Evolutionary conservation across 371 early-diverging fungal genomes (phyloP), one percentile per base, ranked within the genome.

Genomic region (Saksenaea oblongispora): DNA sequence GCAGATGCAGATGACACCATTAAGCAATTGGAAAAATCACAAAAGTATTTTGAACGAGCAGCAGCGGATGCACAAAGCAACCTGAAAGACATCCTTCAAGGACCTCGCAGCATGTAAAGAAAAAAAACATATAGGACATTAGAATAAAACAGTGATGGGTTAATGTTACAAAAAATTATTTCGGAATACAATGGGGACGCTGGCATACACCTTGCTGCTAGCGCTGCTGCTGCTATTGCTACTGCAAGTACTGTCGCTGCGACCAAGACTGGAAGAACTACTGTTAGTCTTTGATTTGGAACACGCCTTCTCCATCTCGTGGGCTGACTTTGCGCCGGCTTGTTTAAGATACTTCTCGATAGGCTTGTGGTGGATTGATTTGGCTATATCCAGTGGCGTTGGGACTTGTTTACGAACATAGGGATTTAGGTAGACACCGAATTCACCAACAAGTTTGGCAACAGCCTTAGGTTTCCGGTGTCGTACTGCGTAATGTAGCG

Each of bases 11-110:
- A 82, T 39, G 82, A 81, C n/a, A 74, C 82, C 22, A 71, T 88
- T 54, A 72, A 76, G n/a, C 87, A 86, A 24, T 64, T 92, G 34
- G 89, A 89, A 61, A 90, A 91, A 72, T 83, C 89, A 63, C 86
- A 90, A 75, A 89, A 89, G 70, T 90, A 89, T 61, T 86, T 89
- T 77, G 88, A 90, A 59, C 79, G 89, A 53, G 76, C 83, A 47
- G 76, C 88, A 28, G 74, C 76, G 17, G 93, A 91, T 53, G 89
- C 90, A 8, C 84, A 86, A 55, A 85, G 84, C 27, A 89, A 89
- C 59, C 71, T 91, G 17, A 83, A 80, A 59, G 92, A 91, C 64
- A 78, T 89, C 66, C 70, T 88, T 66, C 74, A 79, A 35, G 83
- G 83, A 31, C 83, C 83, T 36, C 74, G 83, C 59, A 74, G 69